Base-by-base conservation (phyloP, 441 rosid genomes). In the Eruca vesicaria region DNA sequence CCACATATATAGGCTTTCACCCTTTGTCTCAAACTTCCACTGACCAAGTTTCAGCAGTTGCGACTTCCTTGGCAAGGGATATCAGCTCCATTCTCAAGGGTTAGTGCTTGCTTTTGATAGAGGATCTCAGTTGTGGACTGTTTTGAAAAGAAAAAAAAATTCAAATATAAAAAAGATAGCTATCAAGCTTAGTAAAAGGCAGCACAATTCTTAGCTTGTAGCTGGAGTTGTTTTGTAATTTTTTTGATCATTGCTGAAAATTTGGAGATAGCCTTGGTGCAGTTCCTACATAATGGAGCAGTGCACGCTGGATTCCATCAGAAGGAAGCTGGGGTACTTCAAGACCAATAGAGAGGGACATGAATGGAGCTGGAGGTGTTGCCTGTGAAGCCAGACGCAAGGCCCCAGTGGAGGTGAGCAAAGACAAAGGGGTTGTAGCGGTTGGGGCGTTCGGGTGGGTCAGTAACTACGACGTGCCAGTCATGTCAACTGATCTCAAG, bases 1-100 rank as follows among this genome's bases (percentile, higher is more conserved):
- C 65, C 98, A 94, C 70, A 82, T 90, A 69, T 92, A n/a, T n/a
- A n/a, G n/a, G 99, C 80, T 90, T 94, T 80, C 97, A 94, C 78
- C 94, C 94, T 6, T 74, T 94, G 82, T 86, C 80, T 61, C 73
- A 52, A 36, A 68, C 92, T 68, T 84, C 92, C 48, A 48, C 89
- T 58, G 86, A 89, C 31, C 91, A 90, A 64, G 88, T 82, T 35
- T 90, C 94, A 26, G 71, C 72, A 26, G 69, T 86, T 74, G 97
- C 99, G 4, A 87, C 81, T 79, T 82, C 90, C 57, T 80, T 90
- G 82, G 97, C 88, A 2, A 83, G 72, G 59, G 94, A 88, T 57
- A 78, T 92, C 65, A 94, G 94, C 75, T 84, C 84, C 61, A 69
- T 53, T 80, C 91, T 90, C 69, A 84, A 82, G 89, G 97, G 97